Evolutionary conservation across 2,329 filamentous ascomycete genomes (phyloP).

Genomic region (Diaporthe ampelina): DNA sequence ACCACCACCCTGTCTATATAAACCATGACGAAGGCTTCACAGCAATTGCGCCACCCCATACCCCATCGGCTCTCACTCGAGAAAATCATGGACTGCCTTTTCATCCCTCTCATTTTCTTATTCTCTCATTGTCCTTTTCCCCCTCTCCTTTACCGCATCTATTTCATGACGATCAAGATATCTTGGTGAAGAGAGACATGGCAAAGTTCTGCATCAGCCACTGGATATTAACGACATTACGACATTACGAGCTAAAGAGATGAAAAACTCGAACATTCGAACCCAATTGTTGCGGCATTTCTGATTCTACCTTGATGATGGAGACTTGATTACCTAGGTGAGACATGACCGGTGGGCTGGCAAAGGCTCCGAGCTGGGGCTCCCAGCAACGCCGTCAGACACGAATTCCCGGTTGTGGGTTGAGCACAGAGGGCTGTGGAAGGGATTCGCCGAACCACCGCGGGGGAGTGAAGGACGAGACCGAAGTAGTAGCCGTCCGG

Average conservation of each 20-base stretch:
- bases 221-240: constrained; percentile 36
- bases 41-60: constrained; percentile 48
- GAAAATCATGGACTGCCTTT: constrained; percentile 12
- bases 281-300: constrained; percentile 15
- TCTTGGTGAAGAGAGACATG: constrained; percentile 20
- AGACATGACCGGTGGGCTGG: constrained; percentile 22
- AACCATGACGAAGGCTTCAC: constrained; percentile 53
- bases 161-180: constrained; percentile 37
- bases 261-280: constrained; percentile 41
- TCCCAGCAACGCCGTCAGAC: constrained; percentile 15
- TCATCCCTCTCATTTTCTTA: background rate
- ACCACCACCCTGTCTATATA: constrained; percentile 46
- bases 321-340: constrained; percentile 9
- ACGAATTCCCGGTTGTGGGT: background rate
- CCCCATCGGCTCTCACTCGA: constrained; percentile 42
- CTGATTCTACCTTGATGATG: constrained; percentile 3
- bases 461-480: background rate
- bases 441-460: background rate
- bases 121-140: background rate
- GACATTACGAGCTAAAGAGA: constrained; percentile 40
- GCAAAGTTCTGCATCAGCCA: constrained; percentile 28
- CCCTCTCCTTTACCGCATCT: constrained; percentile 28
- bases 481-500: background rate
- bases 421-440: background rate
- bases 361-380: constrained; percentile 3